These are phyloP conservation scores for Boechera stricta DNA, from an alignment of 345 rosid genomes.

Conservation along the genomic window DNA sequence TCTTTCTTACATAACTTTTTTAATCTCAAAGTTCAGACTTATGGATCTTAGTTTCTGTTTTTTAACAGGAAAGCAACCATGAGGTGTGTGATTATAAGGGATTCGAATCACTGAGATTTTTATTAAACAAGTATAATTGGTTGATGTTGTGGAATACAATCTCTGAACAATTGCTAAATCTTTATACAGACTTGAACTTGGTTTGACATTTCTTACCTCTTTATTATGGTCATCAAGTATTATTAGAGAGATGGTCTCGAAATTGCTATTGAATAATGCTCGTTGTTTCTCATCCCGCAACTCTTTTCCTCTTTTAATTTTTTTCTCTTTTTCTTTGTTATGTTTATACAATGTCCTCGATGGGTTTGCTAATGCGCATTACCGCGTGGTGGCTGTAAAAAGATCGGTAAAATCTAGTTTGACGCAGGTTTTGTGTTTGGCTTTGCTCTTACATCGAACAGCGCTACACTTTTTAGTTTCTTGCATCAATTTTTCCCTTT, in stretches of 20 bases:
- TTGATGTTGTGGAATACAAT: conserved; percentile 30
- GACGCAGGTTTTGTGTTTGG: conserved; percentile 34
- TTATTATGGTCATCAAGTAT: background rate
- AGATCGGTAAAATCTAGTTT: conserved; percentile 37
- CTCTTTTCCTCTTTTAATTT: conserved; percentile 22
- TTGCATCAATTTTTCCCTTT: conserved; percentile 21
- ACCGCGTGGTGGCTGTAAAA: conserved; percentile 42
- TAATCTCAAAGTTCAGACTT: conserved; percentile 38
- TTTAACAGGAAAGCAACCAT: conserved; percentile 42
- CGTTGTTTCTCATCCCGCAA: conserved; percentile 19
- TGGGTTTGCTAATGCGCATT: conserved; percentile 41
- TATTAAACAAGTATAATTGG: conserved; percentile 18
- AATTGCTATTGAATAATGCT: conserved; percentile 26
- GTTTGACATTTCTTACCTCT: conserved; percentile 18
- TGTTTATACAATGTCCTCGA: conserved; percentile 36
- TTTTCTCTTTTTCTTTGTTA: conserved; percentile 1
- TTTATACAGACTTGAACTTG: conserved; percentile 19
- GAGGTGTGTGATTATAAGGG: conserved; percentile 41
- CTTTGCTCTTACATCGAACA: conserved; percentile 23
- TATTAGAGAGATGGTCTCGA: conserved; percentile 11
- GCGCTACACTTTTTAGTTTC: background rate
- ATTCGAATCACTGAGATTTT: conserved; percentile 29
- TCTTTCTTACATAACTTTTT: conserved; percentile 1
- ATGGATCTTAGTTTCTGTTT: conserved; percentile 45
- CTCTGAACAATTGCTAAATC: conserved; percentile 30